Evolutionary conservation across 177 flowering plant species (phyloP), one percentile per base, ranked within the genome.

Genomic region (Vitis hybrid): DNA sequence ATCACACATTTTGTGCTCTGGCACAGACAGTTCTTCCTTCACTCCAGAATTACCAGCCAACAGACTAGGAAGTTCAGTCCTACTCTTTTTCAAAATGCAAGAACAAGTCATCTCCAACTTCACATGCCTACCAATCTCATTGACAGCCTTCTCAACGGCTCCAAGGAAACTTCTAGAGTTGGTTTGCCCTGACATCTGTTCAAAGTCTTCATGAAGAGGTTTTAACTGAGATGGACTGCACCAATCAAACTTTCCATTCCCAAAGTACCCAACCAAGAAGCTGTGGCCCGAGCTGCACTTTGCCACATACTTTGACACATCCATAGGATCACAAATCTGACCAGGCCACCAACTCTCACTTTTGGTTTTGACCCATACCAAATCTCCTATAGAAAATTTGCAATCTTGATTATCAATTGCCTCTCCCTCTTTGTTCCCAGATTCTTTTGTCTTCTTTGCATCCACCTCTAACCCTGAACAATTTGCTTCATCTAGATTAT

Each of bases 301-400:
- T 3, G 69, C 71, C 8, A 79, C 78, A 75, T 51, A 68, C 6
- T 78, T 75, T 9, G 84, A 68, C 2, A 70, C 85, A 75, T 76
- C 78, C 13, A 59, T 65, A 51, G 93, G 87, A 72, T 85, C 80
- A 56, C 65, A 75, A 51, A 89, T 78, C 61, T 72, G 78, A 51
- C 90, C 91, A 6, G 91, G 91, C 91, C 90, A 87, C 90, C 93
- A 89, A 19, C 78, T 79, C 56, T 76, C 74, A 63, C 52, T 74
- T 69, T 83, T 86, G 16, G 82, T 77, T 70, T 77, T 81, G 22
- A 74, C 78, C 93, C 93, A 89, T 9, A 89, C 91, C 33, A 87
- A 63, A 79, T 89, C 89, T 64, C 93, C 91, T 12, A 74, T 73
- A 9, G 68, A 14, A 64, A 80, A 85, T 52, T 60, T 67, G 55